phyloP scores from a whole-genome alignment of 768 basidiomycete genomes.

The Russula vinacea region DNA sequence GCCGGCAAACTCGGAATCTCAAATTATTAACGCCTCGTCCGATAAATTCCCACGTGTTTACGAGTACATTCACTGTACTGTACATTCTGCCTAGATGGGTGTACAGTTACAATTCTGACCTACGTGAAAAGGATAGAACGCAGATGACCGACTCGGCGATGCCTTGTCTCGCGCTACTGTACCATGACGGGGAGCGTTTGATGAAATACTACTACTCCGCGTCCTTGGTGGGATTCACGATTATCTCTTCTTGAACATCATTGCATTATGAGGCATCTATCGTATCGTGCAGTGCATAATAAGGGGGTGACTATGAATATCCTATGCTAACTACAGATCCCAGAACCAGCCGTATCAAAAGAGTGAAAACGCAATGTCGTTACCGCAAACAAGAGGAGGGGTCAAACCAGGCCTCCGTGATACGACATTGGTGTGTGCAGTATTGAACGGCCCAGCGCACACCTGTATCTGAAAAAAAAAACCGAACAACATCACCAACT shows the following conservation, averaged over 20 bases:
- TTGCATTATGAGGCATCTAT: background rate
- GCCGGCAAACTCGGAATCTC: background rate
- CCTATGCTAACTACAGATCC: background rate
- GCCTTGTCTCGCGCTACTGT: no score
- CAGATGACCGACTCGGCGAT: no score
- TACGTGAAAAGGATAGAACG: no score
- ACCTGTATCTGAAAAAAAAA: background rate
- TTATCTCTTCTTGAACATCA: background rate
- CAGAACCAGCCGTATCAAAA: background rate
- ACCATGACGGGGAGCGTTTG: no score
- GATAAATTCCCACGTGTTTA: conserved; percentile 18
- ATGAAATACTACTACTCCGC: no score
- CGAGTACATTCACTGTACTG: no score
- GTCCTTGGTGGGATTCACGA: no score
- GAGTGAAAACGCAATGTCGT: background rate
- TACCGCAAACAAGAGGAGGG: background rate
- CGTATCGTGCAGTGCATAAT: background rate
- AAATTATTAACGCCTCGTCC: background rate
- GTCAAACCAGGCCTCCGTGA: no score
- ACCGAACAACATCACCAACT: background rate
- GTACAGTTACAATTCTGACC: no score
- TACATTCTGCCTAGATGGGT: no score
- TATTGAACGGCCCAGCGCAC: background rate
- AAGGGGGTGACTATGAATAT: background rate
- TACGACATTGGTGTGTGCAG: background rate